Percentiles rank a stretch among this genome's conserved stretches.
phyloP scores from a whole-genome alignment of 352 stramenopile species.

The Phytopythium kandeliae region DNA sequence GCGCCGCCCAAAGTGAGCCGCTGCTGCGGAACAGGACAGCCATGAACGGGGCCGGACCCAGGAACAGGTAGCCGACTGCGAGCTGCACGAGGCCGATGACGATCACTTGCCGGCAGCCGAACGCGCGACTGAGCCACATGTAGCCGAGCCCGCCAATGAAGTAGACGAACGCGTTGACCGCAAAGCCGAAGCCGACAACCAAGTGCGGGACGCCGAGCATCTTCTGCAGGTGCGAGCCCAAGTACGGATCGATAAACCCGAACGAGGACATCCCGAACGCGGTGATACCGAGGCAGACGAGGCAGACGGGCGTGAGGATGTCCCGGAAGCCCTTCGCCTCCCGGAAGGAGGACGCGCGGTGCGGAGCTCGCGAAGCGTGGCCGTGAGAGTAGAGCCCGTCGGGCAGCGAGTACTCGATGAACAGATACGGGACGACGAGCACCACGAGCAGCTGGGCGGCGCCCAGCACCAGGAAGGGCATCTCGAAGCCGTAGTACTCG shows the following conservation, averaged over 20 bases:
- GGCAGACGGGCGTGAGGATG: conserved; percentile 51
- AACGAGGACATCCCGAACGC: conserved; percentile 64
- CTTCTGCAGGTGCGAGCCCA: conserved; percentile 53
- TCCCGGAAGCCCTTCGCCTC: conserved; percentile 35
- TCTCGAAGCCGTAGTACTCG: conserved; percentile 40
- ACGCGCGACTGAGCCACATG: conserved; percentile 50
- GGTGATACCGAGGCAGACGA: conserved; percentile 40
- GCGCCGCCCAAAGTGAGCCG: conserved; percentile 35
- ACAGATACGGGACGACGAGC: conserved; percentile 61
- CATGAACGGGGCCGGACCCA: conserved; percentile 54
- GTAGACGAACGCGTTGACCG: conserved; percentile 60
- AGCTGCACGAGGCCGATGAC: conserved; percentile 43
- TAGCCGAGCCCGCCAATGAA: conserved; percentile 51
- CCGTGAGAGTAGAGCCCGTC: conserved; percentile 45
- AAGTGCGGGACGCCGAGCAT: conserved; percentile 45
- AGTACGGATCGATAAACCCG: conserved; percentile 64
- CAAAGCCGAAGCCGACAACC: conserved; percentile 59
- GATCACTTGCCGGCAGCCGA: conserved; percentile 65
- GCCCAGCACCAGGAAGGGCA: conserved; percentile 56
- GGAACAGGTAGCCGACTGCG: conserved; percentile 45
- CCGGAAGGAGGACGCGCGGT: conserved; percentile 19
- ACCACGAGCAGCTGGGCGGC: conserved; percentile 54
- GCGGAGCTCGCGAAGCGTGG: conserved; percentile 11
- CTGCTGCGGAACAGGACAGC: conserved; percentile 28
- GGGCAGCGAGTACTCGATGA: conserved; percentile 69